Evolutionary conservation across 768 basidiomycete genomes (phyloP), one percentile per base, ranked within the genome.

Genomic region (Suillus lakei): DNA sequence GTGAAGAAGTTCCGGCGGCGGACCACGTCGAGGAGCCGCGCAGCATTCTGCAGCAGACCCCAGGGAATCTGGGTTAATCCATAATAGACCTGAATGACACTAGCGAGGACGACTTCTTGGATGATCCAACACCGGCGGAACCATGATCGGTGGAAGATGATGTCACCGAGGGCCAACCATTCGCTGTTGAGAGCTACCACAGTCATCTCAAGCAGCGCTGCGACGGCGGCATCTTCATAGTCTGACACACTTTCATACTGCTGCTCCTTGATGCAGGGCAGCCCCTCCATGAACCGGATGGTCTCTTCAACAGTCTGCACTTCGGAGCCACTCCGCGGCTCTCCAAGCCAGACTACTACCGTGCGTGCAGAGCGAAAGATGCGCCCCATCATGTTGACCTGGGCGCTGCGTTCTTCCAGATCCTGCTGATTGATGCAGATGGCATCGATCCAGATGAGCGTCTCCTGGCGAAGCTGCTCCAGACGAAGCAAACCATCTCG

Each of bases 361-460:
- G 59, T 58, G 16, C 16, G 36, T 43, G 63, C 63, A 23, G 26
- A 32, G 18, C n/a, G 41, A 39, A 41, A 64, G 63, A 64, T 64
- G 55, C 13, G 23, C 12, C 58, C 59, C 63, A 64, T 64, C 59
- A 61, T 59, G n/a, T 38, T 21, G 23, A 64, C 63, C 43, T 64
- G 63, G 30, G 59, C 63, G 38, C 26, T 39, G 10, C 63, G 63
- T 34, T 64, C 63, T 38, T 60, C 38, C 8, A 44, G 63, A 58
- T 64, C 58, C 28, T 64, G 59, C 21, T 64, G 63, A n/a, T 64
- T 64, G 12, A 64, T 64, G 55, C 63, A 64, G 8, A 64, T 64
- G 18, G 63, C 63, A 60, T 64, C 63, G 16, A 41, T 58, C 63
- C 63, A 64, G 23, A 64, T 38, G 8, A 64, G 58, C 13, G 60